Evolutionary conservation across 192 early-diverging fungal species (phyloP).

Genomic region (Chytriomyces sp.): DNA sequence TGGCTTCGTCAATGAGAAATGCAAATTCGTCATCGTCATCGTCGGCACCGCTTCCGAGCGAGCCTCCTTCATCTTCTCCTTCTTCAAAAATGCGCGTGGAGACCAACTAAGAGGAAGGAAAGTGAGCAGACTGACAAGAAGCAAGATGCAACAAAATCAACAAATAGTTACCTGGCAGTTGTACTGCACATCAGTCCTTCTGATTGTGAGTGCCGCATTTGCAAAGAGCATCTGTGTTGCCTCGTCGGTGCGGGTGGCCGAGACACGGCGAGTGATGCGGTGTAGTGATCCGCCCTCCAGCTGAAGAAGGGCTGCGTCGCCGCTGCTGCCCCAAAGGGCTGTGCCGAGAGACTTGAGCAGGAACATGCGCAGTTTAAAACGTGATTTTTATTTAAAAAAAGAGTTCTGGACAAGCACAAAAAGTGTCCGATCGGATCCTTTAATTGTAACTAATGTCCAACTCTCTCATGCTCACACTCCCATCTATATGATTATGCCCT

Average conservation of each 20-base stretch:
- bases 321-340: slow-evolving; percentile 5
- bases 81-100: slow-evolving; percentile 77
- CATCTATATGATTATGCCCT: no score
- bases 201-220: slow-evolving; percentile 70
- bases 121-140: not conserved
- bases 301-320: slow-evolving; percentile 53
- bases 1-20: slow-evolving; percentile 69
- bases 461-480: no score
- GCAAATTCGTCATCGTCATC: slow-evolving; percentile 65
- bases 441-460: no score
- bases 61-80: slow-evolving; percentile 69
- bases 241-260: not conserved
- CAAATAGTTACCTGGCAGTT: slow-evolving; percentile 59
- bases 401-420: no score
- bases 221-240: slow-evolving; percentile 54
- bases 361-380: not conserved
- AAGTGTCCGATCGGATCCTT: no score
- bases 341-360: slow-evolving; percentile 19
- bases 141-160: not conserved
- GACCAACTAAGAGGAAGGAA: slow-evolving; percentile 50
- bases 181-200: slow-evolving; percentile 64
- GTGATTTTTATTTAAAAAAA: no score
- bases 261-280: not conserved
- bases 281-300: slow-evolving; percentile 10
- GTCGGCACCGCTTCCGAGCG: slow-evolving; percentile 61